phyloP scores from a whole-genome alignment of 2,329 filamentous ascomycete genomes.

The Penicillium palitans region DNA sequence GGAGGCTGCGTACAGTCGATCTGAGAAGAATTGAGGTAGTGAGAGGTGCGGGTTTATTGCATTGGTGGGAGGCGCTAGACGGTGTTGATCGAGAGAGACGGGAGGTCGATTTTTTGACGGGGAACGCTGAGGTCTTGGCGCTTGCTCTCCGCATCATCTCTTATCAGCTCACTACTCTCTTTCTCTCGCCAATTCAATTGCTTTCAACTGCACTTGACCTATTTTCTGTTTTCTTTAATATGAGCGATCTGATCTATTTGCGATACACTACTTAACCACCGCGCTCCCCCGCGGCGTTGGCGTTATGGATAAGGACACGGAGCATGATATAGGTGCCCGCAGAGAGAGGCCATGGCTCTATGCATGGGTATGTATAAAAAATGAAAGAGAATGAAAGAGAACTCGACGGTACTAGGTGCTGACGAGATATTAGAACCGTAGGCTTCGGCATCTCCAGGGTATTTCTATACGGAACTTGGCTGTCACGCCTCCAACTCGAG shows the following conservation, averaged over 20 bases:
- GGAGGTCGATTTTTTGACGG: constrained; percentile 40
- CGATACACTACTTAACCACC: background rate
- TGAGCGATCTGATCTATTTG: constrained; percentile 13
- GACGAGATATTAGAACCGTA: constrained; percentile 66
- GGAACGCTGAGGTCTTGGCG: constrained; percentile 29
- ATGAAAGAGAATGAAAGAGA: background rate
- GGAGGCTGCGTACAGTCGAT: constrained; percentile 18
- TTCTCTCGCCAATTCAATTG: constrained; percentile 14
- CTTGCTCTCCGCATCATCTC: constrained; percentile 29
- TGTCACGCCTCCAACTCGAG: constrained; percentile 57
- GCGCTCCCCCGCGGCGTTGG: constrained; percentile 2
- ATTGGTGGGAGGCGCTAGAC: constrained; percentile 17
- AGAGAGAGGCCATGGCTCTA: constrained; percentile 54
- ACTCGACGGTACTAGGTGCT: constrained; percentile 9
- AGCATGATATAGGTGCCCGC: constrained; percentile 35
- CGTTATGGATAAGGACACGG: constrained; percentile 16
- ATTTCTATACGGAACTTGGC: constrained; percentile 84
- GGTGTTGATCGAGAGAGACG: constrained; percentile 20
- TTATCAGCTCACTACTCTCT: constrained; percentile 17
- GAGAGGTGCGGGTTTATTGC: constrained; percentile 21
- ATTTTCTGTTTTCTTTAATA: constrained; percentile 11
- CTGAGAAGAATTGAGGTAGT: background rate
- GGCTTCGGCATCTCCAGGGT: constrained; percentile 81
- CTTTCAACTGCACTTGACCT: background rate
- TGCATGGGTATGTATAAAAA: constrained; percentile 50